A percentile compares a stretch with the other conserved stretches of the same genome.
Conservation (phyloP, 192 early-diverging fungal species). For the Lunasporangiospora selenospora region DNA sequence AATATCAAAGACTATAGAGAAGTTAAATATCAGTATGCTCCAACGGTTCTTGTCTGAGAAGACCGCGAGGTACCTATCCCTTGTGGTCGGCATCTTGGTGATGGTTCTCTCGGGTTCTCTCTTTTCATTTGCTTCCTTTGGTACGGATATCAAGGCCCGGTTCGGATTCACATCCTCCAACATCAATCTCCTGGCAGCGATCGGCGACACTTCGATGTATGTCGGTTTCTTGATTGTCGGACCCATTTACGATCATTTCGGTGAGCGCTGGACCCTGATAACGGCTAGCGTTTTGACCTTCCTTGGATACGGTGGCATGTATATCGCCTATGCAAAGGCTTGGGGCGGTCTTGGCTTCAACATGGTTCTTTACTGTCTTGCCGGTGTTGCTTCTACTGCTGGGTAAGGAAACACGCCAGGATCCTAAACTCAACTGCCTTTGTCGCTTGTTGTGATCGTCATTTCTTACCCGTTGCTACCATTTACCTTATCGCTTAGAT, state of each 20-base stretch:
- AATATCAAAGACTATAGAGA: neutral
- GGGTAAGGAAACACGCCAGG: no score
- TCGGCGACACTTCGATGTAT: conserved; percentile 46
- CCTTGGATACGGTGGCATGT: conserved; percentile 45
- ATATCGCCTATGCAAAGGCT: conserved; percentile 48
- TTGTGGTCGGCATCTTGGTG: conserved; percentile 35
- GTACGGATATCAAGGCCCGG: conserved; percentile 42
- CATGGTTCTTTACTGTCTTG: conserved; percentile 46
- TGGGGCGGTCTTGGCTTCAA: conserved; percentile 47
- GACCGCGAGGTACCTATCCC: conserved; percentile 27
- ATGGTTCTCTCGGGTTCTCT: conserved; percentile 44
- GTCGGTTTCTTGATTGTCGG: conserved; percentile 46
- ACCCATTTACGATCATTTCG: conserved; percentile 45
- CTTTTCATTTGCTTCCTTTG: conserved; percentile 42
- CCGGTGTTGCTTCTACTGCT: conserved; percentile 42
- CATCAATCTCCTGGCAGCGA: conserved; percentile 41
- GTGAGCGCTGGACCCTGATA: conserved; percentile 42
- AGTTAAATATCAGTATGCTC: neutral
- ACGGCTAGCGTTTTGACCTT: conserved; percentile 29
- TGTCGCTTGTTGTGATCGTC: no score
- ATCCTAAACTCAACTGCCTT: no score
- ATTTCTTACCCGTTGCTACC: no score
- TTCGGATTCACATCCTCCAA: conserved; percentile 44
- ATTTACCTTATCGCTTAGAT: conserved; percentile 8
- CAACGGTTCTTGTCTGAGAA: conserved; percentile 34